A percentile compares a stretch with the other conserved stretches of the same genome.
phyloP scores from a whole-genome alignment of 768 basidiomycete species.

The Panellus pusillus region DNA sequence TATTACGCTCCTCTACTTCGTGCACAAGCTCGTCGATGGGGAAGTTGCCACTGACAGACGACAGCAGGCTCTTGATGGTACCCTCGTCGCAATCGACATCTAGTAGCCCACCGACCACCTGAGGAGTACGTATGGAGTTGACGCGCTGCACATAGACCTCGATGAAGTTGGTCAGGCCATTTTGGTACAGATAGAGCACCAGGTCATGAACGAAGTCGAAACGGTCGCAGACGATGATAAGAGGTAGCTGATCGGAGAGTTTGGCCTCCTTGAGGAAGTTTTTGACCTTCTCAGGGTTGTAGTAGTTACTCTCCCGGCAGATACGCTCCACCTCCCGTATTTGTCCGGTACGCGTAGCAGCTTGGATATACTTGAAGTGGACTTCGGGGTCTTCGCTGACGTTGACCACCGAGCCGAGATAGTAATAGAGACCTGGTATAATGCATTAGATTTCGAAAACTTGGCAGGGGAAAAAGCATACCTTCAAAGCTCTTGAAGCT shows the following conservation, averaged over 20 bases:
- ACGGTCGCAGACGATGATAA: slow-evolving; percentile 99
- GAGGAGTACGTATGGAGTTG: slow-evolving; percentile 95
- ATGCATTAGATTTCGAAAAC: background rate
- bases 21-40: slow-evolving; percentile 97
- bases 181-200: slow-evolving; percentile 97
- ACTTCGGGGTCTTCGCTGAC: slow-evolving; percentile 95
- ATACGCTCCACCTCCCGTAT: slow-evolving; percentile 99
- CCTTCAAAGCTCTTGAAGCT: slow-evolving; percentile 97
- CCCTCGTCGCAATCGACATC: slow-evolving; percentile 98
- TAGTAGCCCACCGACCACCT: slow-evolving; percentile 93
- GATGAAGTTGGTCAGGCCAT: slow-evolving; percentile 94
- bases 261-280: slow-evolving; percentile 99
- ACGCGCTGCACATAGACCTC: slow-evolving; percentile 99
- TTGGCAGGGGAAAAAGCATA: slow-evolving; percentile 22
- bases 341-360: slow-evolving; percentile 96
- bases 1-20: slow-evolving; percentile 95
- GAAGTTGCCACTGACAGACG: slow-evolving; percentile 95
- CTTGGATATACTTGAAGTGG: slow-evolving; percentile 99
- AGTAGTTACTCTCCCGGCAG: slow-evolving; percentile 94
- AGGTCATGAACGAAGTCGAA: slow-evolving; percentile 99
- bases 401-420: slow-evolving; percentile 97
- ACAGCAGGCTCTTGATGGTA: slow-evolving; percentile 92
- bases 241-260: slow-evolving; percentile 91
- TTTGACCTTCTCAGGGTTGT: slow-evolving; percentile 99
- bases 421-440: slow-evolving; percentile 85